Evolutionary conservation across 2,329 filamentous ascomycete genomes (phyloP).

Genomic region (Lanzia echinophila): DNA sequence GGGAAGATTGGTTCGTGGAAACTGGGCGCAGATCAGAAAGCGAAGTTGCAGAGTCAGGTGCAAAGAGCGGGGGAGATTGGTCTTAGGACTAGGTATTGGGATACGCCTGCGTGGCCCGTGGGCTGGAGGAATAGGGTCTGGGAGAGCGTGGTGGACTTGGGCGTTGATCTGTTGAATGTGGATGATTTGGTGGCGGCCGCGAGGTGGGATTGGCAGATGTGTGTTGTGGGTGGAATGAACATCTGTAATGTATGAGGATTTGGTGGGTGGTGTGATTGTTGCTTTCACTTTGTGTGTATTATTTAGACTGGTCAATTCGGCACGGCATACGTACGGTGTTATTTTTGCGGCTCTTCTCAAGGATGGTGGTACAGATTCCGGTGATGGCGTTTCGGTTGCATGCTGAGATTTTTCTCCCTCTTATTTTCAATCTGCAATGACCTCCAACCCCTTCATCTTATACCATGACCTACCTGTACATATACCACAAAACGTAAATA

Average conservation of each 20-base stretch:
- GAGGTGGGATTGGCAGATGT: not conserved
- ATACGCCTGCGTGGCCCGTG: not conserved
- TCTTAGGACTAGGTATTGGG: not conserved
- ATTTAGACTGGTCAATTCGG: too few relatives aligned
- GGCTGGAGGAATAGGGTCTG: not conserved
- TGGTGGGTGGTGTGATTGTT: not conserved
- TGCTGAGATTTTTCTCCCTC: too few relatives aligned
- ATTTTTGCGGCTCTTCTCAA: too few relatives aligned
- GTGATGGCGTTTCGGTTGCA: too few relatives aligned
- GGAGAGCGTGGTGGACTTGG: not conserved
- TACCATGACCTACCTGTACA: too few relatives aligned
- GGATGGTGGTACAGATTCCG: too few relatives aligned
- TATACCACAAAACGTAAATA: too few relatives aligned
- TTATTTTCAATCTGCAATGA: too few relatives aligned
- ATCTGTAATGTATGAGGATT: not conserved
- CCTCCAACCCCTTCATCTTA: too few relatives aligned
- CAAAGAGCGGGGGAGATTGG: not conserved
- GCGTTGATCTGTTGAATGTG: not conserved
- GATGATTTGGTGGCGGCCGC: not conserved
- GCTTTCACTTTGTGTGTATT: too few relatives aligned
- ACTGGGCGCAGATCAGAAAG: conserved; percentile 17
- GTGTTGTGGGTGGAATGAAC: not conserved
- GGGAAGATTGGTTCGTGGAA: not conserved
- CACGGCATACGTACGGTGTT: too few relatives aligned
- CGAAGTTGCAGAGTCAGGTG: conserved; percentile 17